Evolutionary conservation across 2,329 filamentous ascomycete genomes (phyloP), one percentile per base, ranked within the genome.

Genomic region (Sclerotinia sclerotiorum): DNA sequence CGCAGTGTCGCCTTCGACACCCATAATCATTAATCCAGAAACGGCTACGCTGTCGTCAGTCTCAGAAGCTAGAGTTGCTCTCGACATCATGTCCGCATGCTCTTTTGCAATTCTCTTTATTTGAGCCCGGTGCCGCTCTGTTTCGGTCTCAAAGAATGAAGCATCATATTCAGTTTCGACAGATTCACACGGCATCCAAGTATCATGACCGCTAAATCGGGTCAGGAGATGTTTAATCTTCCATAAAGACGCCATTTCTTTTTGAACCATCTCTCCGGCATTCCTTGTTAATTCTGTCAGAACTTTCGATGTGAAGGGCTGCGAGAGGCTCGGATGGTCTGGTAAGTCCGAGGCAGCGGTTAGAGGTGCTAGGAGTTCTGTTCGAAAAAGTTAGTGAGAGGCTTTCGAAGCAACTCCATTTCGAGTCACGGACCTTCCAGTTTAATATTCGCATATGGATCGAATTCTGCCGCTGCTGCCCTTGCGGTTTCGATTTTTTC

Each of bases 301-400:
- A 15, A 90, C 91, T 72, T 87, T 88, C 62, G 90, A 92, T 19
- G 84, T 89, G 77, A 93, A 95, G 0, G 92, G 88, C 73, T 88
- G 84, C 70, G 90, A 92, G 52, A 94, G 82, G 32, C 90, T 90
- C 64, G 91, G 89, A 77, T 95, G 92, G 68, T 84, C 84, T 19
- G 90, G 85, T 21, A 96, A 83, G 69, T 94, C 90, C 78, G 90
- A 90, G 62, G 91, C 87, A 46, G 90, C 83, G 24, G 90, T 92
- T 67, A 95, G 82, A 17, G 92, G 92, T 27, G 89, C 89, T 67
- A 95, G 86, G 21, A 94, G 83, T 68, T 88, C 90, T 93, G 74
- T 17, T 61, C 63, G 48, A 58, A 61, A 60, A 49, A 73, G 75
- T 78, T 70, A 76, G 71, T 65, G 44, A 39, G 32, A 61, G 7